Conservation (phyloP, 345 rosid species). For the Bruguiera gymnorhiza region DNA sequence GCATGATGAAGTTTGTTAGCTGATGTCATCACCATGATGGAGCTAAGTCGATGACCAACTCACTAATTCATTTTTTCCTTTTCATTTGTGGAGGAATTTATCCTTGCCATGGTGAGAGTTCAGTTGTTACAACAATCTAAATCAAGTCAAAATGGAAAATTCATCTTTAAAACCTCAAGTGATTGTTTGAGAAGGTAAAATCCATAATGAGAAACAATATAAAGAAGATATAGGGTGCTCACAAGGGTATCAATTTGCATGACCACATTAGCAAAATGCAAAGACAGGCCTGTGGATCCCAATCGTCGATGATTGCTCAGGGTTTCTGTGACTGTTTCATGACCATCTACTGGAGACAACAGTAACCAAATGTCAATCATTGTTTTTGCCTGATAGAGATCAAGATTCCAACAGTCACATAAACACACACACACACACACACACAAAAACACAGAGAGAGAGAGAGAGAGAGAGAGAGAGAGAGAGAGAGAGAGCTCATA, state of each 20-base stretch:
- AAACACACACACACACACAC: background rate
- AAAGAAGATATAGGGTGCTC: constrained; percentile 28
- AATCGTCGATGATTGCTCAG: constrained; percentile 36
- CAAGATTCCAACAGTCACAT: background rate
- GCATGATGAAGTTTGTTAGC: no score
- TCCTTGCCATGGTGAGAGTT: no score
- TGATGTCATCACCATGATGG: no score
- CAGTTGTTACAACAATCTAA: no score
- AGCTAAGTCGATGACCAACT: no score
- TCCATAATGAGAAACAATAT: background rate
- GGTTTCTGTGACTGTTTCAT: constrained; percentile 1
- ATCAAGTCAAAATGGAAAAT: background rate
- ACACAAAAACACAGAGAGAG: no score
- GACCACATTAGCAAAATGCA: constrained; percentile 78
- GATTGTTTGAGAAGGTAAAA: background rate
- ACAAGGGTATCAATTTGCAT: constrained; percentile 78
- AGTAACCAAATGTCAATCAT: background rate
- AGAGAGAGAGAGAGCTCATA: no score
- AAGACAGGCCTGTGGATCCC: constrained; percentile 81
- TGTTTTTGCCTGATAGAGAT: background rate
- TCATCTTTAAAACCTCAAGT: background rate
- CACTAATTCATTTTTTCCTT: no score
- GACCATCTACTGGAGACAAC: constrained; percentile 14
- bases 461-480: no score
- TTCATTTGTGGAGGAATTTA: no score